Evolutionary conservation across 768 basidiomycete genomes (phyloP).

Genomic region (Mycena venus): DNA sequence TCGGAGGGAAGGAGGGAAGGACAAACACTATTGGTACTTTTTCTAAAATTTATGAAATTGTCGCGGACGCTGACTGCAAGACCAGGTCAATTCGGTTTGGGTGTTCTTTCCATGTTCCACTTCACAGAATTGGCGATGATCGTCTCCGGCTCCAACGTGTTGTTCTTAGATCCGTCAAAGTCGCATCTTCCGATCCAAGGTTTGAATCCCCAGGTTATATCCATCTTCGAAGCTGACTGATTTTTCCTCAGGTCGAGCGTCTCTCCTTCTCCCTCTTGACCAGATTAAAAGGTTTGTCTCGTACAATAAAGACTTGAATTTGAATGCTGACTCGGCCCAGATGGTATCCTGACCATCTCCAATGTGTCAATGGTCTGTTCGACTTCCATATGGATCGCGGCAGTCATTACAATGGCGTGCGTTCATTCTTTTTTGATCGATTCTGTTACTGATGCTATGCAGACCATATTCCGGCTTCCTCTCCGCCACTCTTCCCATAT

Average conservation of each 20-base stretch:
- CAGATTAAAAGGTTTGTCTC: constrained; percentile 49
- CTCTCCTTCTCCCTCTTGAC: constrained; percentile 47
- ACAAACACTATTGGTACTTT: constrained; percentile 44
- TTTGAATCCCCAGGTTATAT: not conserved
- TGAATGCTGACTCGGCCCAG: constrained; percentile 39
- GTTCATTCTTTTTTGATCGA: constrained; percentile 27
- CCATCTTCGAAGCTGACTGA: not conserved
- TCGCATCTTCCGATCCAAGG: constrained; percentile 51
- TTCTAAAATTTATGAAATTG: too few species aligned
- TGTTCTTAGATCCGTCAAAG: constrained; percentile 63
- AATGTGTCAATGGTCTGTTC: constrained; percentile 54
- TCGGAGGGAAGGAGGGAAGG: constrained; percentile 57
- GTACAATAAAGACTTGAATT: not conserved
- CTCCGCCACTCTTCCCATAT: constrained; percentile 48
- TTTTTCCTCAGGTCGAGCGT: constrained; percentile 38
- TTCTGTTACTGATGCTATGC: constrained; percentile 7
- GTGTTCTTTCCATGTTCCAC: constrained; percentile 66
- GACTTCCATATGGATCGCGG: constrained; percentile 48
- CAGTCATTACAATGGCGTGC: constrained; percentile 55
- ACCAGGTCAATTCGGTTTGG: constrained; percentile 67
- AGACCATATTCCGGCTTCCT: constrained; percentile 66
- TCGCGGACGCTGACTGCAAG: constrained; percentile 37
- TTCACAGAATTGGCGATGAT: constrained; percentile 60
- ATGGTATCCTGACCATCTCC: constrained; percentile 57
- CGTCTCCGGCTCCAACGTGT: constrained; percentile 43